Evolutionary conservation across 768 basidiomycete genomes (phyloP), one percentile per base, ranked within the genome.

Genomic region (Macrolepiota albuminosa): DNA sequence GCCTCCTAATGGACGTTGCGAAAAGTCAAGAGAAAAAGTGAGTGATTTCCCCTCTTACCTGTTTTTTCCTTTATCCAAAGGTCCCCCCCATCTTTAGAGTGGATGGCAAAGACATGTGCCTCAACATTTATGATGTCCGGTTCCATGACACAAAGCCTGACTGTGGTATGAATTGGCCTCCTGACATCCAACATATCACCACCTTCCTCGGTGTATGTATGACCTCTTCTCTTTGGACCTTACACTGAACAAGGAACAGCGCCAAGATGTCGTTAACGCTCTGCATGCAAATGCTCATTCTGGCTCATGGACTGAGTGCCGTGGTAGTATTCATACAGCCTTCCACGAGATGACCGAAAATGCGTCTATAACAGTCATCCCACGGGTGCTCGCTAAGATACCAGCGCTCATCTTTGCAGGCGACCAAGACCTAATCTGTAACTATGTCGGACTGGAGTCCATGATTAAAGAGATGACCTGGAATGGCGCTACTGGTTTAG

Each of bases 151-250:
- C 81, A 13, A 75, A 70, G 39, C 97, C 97, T 18, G 88, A 85
- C 0, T 99, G 97, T 71, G 97, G 96, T 3, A 91, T 96, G 93
- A 96, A 95, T 74, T 99, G 95, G 96, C 96, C 95, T 7, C 87
- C 88, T 37, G 93, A 95, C 67, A 84, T 98, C 51, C 72, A 79
- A 3, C 82, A 85, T 50, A 76, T 98, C 9, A 88, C 86, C 18
- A 73, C 76, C 1, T 96, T 95, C 69, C 83, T 99, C 5, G 84
- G 84, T 31, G 96, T 97, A 70, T 55, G 91, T 77, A 53, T 47
- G n/a, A 59, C 39, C 39, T 16, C 39, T 47, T 18, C 21, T 14
- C 1, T 59, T 37, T 34, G 29, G 34, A n/a, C 48, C 39, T 50
- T 54, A 54, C 54, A 48, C 61, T 60, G 50, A 61, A 52, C n/a